Conservation (phyloP, 257 asterid genomes). For the Nicotiana attenuata region DNA sequence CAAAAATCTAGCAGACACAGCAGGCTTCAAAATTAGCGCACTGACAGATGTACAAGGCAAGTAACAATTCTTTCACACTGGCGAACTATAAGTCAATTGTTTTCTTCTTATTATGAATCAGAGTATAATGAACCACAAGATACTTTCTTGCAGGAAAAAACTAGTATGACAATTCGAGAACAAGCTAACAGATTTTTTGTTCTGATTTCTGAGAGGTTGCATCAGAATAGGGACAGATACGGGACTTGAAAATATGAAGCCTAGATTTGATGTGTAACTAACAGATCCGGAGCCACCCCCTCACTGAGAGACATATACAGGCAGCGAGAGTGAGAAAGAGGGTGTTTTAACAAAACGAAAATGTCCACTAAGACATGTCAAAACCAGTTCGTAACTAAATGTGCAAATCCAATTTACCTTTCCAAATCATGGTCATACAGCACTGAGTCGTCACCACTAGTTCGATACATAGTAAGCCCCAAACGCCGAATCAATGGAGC, state of each 20-base stretch:
- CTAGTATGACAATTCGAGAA: not conserved
- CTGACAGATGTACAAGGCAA: not conserved
- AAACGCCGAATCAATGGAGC: constrained; percentile 79
- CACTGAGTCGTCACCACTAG: constrained; percentile 93
- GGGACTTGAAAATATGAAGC: not conserved
- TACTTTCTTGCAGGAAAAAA: not conserved
- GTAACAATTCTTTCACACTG: not conserved
- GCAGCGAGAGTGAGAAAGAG: not conserved
- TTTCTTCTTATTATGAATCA: not conserved
- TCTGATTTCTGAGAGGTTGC: not conserved
- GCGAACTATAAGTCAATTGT: not conserved
- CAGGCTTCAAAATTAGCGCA: not conserved
- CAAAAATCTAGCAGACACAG: not conserved
- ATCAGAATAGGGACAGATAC: not conserved
- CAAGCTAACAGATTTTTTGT: not conserved
- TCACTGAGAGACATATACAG: not conserved
- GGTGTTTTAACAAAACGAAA: not conserved
- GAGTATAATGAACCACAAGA: not conserved
- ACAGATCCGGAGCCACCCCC: not conserved
- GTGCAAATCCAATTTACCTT: constrained; percentile 40
- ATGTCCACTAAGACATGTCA: not conserved
- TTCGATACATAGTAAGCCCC: constrained; percentile 82
- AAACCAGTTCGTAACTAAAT: not conserved
- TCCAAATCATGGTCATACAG: constrained; percentile 95
- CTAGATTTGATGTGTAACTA: not conserved